Evolutionary conservation across 2,329 filamentous ascomycete species (phyloP), one percentile per base, ranked within the genome.

Genomic region (Fusarium sp.): DNA sequence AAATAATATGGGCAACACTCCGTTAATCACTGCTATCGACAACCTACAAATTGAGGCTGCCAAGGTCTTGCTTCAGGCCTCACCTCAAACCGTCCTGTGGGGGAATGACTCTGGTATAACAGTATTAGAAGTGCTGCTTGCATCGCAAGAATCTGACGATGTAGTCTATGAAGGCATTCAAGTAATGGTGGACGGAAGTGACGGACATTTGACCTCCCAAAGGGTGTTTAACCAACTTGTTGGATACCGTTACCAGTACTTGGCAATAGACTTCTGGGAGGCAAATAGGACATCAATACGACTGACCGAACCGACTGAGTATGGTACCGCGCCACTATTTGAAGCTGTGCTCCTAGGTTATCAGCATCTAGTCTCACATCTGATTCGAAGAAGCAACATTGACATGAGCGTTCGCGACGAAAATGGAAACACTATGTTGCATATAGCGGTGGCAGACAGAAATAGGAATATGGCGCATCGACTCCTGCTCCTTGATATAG

Each of bases 381-480:
- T 34, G 14, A 1, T 34, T 15, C 1, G 8, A 34, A 17, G 32
- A 4, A 6, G 32, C 2, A 17, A n/a, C 6, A n/a, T 8, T 8
- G 7, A 34, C 6, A 34, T 23, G 5, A 17, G 39, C 9, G 8
- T 17, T 7, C 6, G 39, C 10, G 39, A 23, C 20, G 1, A 42
- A 23, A 1, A 24, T 14, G 39, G 39, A 17, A 5, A 24, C 14
- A 23, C 39, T 6, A 7, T 2, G 23, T 23, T 42, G 17, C 39
- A 23, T 9, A 9, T 17, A 8, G 39, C 39, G 39, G 20, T 23
- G 19, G 4, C 0, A 7, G 2, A 17, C 3, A 1, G 11, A 15
- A 15, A 24, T 23, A 0, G 1, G 23, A 2, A 14, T 5, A 24
- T 23, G 39, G 39, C 12, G 1, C 4, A 17, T 3, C 4, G 23